Evolutionary conservation across 169 alveolate species (phyloP), one percentile per base, ranked within the genome.

Genomic region (Cryptosporidium parvum): DNA sequence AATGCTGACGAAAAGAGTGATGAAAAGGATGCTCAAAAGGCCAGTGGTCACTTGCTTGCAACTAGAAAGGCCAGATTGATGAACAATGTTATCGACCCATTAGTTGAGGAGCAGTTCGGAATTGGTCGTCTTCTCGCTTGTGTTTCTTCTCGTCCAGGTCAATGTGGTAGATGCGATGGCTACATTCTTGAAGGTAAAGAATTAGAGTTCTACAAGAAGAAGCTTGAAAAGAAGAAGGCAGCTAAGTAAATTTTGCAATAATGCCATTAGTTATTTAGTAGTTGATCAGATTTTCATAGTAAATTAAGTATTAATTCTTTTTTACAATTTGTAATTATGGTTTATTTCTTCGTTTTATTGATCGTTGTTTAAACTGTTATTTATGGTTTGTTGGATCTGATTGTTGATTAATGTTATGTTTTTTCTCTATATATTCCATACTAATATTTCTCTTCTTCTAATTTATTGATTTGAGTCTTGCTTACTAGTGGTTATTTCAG

Each of bases 81-180:
- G 69, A 89, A 69, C 72, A 91, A 92, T 93, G 91, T 69, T 70
- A 92, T 92, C 84, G 98, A 94, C 85, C 96, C 95, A 85, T 86
- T 92, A 31, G 94, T 99, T 58, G 97, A 96, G 91, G 99, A 98
- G 75, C 99, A 97, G 94, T 97, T 99, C 94, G 94, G 95, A 84
- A 94, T 97, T 59, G 99, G 99, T 85, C 96, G 99, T 87, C 95
- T 98, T 67, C 93, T 97, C 80, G 99, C 99, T 29, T 97, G 99
- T 94, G 95, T 99, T 91, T 93, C 99, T 85, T 96, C 99, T 80
- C 96, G 99, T 91, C 99, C 99, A 26, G 99, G 99, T n/a, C 98
- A 98, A 93, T 93, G 96, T 73, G 99, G 99, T 29, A 96, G 99
- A 89, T 97, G 98, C 53, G 99, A 97, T 85, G 99, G 99, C 37